Conservation (phyloP, 2,329 filamentous ascomycete genomes). For the Keithomyces neogunnii region DNA sequence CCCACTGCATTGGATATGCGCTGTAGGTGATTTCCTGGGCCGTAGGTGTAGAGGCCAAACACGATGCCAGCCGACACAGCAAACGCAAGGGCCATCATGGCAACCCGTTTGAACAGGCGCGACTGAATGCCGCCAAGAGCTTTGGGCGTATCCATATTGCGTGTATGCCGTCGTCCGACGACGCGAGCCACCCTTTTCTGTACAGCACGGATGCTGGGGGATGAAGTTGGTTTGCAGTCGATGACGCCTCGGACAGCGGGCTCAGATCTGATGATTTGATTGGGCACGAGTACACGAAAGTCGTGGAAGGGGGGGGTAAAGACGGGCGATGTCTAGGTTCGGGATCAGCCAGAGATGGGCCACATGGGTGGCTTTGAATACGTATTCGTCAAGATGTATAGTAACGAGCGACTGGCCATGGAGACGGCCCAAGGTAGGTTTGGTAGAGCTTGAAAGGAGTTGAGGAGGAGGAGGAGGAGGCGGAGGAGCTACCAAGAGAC, state of each 20-base stretch:
- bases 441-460: neutral
- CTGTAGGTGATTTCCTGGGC: constrained; percentile 3
- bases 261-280: no score
- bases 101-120: constrained; percentile 3
- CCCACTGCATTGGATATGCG: neutral
- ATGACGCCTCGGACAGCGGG: neutral
- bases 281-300: no score
- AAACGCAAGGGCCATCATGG: constrained; percentile 2
- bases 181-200: neutral
- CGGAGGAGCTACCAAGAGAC: no score
- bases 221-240: neutral
- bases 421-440: neutral
- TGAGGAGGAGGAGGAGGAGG: neutral
- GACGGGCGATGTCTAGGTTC: no score
- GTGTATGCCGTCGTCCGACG: neutral
- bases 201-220: neutral
- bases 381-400: no score
- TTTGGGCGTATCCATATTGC: constrained; percentile 2
- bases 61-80: neutral
- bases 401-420: neutral
- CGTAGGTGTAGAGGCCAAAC: neutral
- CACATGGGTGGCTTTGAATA: no score
- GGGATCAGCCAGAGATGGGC: no score
- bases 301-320: no score
- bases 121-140: neutral